These are phyloP conservation scores for Hemisphaericaspora lyxosophila DNA, from an alignment of 1,139 yeast genomes.

Conservation along the genomic window DNA sequence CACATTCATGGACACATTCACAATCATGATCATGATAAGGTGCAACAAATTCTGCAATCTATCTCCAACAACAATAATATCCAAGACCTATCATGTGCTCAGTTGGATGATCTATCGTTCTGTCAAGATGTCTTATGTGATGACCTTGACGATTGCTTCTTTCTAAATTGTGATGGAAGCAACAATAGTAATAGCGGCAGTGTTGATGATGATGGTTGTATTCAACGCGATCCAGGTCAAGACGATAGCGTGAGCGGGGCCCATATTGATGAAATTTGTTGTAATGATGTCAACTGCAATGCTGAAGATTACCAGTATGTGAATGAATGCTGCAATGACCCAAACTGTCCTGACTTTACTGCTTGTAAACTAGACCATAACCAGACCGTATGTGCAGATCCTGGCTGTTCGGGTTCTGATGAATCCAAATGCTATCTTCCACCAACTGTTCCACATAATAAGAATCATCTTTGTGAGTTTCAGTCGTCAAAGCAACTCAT, in stretches of 20 bases:
- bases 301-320: neutral
- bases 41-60: neutral
- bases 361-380: neutral
- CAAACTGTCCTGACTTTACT: slow-evolving; percentile 10
- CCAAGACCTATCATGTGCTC: slow-evolving; percentile 19
- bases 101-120: slow-evolving; percentile 32
- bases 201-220: slow-evolving; percentile 12
- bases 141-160: slow-evolving; percentile 48
- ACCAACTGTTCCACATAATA: slow-evolving; percentile 15
- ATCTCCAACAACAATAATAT: neutral
- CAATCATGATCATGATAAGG: slow-evolving; percentile 40
- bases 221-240: slow-evolving; percentile 2
- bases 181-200: slow-evolving; percentile 15
- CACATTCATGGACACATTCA: slow-evolving; percentile 72
- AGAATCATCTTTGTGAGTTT: slow-evolving; percentile 30
- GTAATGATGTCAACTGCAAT: slow-evolving; percentile 15
- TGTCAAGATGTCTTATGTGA: slow-evolving; percentile 47
- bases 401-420: slow-evolving; percentile 12
- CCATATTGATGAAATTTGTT: slow-evolving; percentile 17
- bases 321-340: slow-evolving; percentile 19
- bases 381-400: slow-evolving; percentile 19
- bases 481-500: slow-evolving; percentile 20
- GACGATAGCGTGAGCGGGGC: slow-evolving; percentile 11
- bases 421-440: slow-evolving; percentile 11
- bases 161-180: slow-evolving; percentile 28